A percentile compares a stretch with the other conserved stretches of the same genome.
phyloP scores from a whole-genome alignment of 2,329 filamentous ascomycete genomes.

The Rhinocladiella similis region DNA sequence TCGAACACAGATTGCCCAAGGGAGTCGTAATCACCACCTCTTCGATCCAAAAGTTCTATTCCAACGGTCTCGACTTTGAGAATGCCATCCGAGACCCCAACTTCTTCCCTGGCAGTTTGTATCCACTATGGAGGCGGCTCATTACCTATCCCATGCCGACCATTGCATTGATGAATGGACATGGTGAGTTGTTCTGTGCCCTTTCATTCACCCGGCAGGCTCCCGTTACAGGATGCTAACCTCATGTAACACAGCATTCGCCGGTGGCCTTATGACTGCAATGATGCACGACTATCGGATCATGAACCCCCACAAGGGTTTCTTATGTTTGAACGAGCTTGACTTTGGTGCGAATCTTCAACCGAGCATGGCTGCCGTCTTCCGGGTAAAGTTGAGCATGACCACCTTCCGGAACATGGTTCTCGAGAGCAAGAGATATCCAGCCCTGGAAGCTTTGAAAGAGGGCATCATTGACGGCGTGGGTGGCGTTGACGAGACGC shows the following conservation, averaged over 20 bases:
- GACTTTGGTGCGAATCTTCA: conserved; percentile 76
- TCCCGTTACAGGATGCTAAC: too few species aligned
- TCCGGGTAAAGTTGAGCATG: conserved; percentile 66
- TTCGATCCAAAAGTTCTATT: conserved; percentile 73
- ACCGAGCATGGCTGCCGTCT: conserved; percentile 72
- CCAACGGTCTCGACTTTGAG: conserved; percentile 75
- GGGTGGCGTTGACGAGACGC: conserved; percentile 63
- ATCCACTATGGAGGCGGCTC: conserved; percentile 64
- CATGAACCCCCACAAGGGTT: conserved; percentile 70
- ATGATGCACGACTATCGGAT: conserved; percentile 84
- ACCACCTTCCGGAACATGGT: conserved; percentile 63
- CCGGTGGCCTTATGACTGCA: conserved; percentile 76
- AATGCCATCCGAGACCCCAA: conserved; percentile 61
- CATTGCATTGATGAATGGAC: conserved; percentile 74
- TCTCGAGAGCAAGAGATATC: conserved; percentile 71
- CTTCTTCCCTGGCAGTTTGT: conserved; percentile 64
- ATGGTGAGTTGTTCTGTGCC: conserved; percentile 39
- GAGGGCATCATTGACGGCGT: conserved; percentile 68
- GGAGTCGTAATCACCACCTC: conserved; percentile 78
- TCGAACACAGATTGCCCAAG: conserved; percentile 66
- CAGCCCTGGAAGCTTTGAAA: conserved; percentile 62
- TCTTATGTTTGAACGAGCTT: conserved; percentile 77
- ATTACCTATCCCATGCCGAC: conserved; percentile 80
- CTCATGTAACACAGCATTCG: too few species aligned
- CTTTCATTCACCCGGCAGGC: too few species aligned